Evolutionary conservation across 2,329 filamentous ascomycete genomes (phyloP), one percentile per base, ranked within the genome.

Genomic region (Cladosporium colombiae): DNA sequence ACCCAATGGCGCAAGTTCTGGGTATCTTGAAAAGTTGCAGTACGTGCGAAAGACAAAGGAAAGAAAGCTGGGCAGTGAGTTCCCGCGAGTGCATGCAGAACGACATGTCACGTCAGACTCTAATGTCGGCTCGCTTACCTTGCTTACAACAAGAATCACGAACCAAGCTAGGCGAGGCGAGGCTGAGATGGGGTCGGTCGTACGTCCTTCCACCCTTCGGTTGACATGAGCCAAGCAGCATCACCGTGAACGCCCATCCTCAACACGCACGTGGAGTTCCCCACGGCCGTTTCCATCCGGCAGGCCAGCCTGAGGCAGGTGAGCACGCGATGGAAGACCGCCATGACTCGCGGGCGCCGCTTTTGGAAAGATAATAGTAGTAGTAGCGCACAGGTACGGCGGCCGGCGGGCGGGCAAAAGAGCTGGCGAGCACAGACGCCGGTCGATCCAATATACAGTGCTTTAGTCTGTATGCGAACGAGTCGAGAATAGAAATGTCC

Each of bases 1-100:
- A 80, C 81, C 40, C 79, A 91, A 53, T 97, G 93, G 93, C 85
- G 82, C 5, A 86, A 85, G 71, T 93, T 92, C 74, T 97, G 92
- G 92, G 81, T 87, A 59, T 74, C 71, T 57, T 73, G 69, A 63
- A 8, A 37, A 55, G 31, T 13, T 11, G 2, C 29, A 44, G 40
- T 27, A 44, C 35, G 35, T 16, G 56, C 25, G 56, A 59, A 29
- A 18, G 23, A 21, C 21, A 46, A 46, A 21, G n/a, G 40, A 46
- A n/a, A 5, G 2, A 59, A 46, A 29, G 35, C 33, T 59, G 33
- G 35, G 14, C 13, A 44, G 25, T n/a, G 23, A 44, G 35, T 21
- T 46, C 16, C 37, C 14, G 56, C 23, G 56, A 44, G 27, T 31
- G 27, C 52, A 55, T 55, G 52, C 25, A 33, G 40, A 55, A 33